These are phyloP conservation scores for Albophoma yamanashiensis DNA, from an alignment of 2,329 filamentous ascomycete genomes.

Conservation along the genomic window DNA sequence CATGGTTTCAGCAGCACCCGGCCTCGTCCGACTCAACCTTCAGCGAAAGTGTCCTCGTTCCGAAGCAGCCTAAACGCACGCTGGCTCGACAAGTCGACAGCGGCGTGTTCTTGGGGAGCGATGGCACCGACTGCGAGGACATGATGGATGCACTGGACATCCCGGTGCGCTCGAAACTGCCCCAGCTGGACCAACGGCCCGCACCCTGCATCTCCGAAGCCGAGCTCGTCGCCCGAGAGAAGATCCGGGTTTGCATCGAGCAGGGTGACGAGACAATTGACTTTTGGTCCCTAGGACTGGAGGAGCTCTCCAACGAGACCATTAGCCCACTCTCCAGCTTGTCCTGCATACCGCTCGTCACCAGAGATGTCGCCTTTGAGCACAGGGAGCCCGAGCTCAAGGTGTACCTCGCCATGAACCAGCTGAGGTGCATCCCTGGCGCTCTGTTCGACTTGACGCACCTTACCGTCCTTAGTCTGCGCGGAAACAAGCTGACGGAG, in stretches of 20 bases:
- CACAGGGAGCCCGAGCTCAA: slow-evolving; percentile 47
- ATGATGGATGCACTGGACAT: slow-evolving; percentile 19
- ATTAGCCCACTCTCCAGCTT: slow-evolving; percentile 47
- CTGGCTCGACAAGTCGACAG: slow-evolving; percentile 55
- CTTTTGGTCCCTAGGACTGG: slow-evolving; percentile 46
- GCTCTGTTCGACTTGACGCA: slow-evolving; percentile 51
- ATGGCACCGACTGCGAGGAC: slow-evolving; percentile 36
- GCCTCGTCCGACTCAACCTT: slow-evolving; percentile 37
- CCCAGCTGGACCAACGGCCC: slow-evolving; percentile 22
- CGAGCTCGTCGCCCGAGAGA: slow-evolving; percentile 33
- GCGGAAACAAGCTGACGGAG: slow-evolving; percentile 50
- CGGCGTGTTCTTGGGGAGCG: slow-evolving; percentile 58
- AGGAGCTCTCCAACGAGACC: slow-evolving; percentile 42
- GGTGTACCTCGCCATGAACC: slow-evolving; percentile 51
- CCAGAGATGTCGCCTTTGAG: slow-evolving; percentile 47
- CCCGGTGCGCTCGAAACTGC: slow-evolving; percentile 23
- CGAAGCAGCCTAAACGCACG: slow-evolving; percentile 33
- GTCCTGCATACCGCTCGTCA: slow-evolving; percentile 40
- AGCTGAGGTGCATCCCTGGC: slow-evolving; percentile 42
- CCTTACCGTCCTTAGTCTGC: slow-evolving; percentile 54
- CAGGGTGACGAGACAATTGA: slow-evolving; percentile 48
- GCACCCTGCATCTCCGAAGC: slow-evolving; percentile 21
- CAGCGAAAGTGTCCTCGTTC: slow-evolving; percentile 23
- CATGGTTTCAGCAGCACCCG: slow-evolving; percentile 57
- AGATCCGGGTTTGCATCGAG: slow-evolving; percentile 45